Conservation (phyloP, 2,329 filamentous ascomycete genomes). For the Colletotrichum incanum region DNA sequence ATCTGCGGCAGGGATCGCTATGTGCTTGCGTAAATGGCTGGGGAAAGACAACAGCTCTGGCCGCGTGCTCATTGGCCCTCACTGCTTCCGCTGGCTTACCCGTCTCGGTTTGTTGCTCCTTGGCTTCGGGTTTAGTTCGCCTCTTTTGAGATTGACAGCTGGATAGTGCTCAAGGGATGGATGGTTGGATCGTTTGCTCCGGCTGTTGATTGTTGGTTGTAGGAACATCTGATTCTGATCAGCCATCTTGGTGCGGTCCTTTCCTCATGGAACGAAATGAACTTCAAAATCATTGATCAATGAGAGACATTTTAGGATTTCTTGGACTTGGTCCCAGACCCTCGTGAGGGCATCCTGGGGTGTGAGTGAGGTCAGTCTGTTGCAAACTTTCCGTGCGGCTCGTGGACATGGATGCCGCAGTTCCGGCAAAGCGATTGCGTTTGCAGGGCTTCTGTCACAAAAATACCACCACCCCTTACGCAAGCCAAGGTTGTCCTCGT, state of each 20-base stretch:
- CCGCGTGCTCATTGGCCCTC: constrained; percentile 12
- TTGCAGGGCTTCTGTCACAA: constrained; percentile 22
- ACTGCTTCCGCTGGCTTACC: constrained; percentile 1
- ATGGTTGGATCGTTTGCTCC: constrained; percentile 22
- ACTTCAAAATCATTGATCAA: neutral
- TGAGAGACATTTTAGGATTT: neutral
- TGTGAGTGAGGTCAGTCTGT: constrained; percentile 18
- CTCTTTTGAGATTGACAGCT: constrained; percentile 27
- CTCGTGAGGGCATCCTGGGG: neutral
- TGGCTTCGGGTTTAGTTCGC: constrained; percentile 24
- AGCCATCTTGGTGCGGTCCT: neutral
- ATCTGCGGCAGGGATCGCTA: constrained; percentile 39
- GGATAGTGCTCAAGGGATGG: neutral
- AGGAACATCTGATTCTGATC: neutral
- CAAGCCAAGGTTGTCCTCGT: constrained; percentile 40
- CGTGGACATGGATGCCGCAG: constrained; percentile 21
- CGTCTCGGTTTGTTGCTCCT: constrained; percentile 21
- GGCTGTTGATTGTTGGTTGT: constrained; percentile 1
- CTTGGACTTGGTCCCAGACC: neutral
- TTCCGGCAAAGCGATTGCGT: constrained; percentile 19
- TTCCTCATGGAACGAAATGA: neutral
- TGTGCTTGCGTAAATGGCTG: constrained; percentile 42
- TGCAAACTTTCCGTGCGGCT: constrained; percentile 27
- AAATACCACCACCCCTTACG: constrained; percentile 39
- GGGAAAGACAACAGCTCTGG: constrained; percentile 14